These are phyloP conservation scores for Fusarium marasasianum DNA, from an alignment of 2,329 filamentous ascomycete genomes.

Conservation along the genomic window DNA sequence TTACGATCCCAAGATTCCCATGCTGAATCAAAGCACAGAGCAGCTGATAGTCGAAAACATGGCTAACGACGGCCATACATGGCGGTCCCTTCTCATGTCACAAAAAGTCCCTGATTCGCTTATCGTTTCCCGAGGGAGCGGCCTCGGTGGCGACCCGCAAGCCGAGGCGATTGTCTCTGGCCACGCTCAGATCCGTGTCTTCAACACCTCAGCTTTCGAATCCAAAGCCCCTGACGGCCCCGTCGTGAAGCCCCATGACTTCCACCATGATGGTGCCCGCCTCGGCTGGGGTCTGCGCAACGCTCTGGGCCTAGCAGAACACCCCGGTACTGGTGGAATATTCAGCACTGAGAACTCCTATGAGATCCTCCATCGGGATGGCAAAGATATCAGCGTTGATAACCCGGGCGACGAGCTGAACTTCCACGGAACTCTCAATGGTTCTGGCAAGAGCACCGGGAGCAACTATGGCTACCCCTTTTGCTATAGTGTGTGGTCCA, in stretches of 20 bases:
- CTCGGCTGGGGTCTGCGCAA: slow-evolving; percentile 78
- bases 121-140: slow-evolving; percentile 72
- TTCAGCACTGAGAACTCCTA: slow-evolving; percentile 76
- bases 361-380: slow-evolving; percentile 68
- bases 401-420: slow-evolving; percentile 82
- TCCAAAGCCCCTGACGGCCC: slow-evolving; percentile 20
- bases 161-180: slow-evolving; percentile 64
- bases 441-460: slow-evolving; percentile 46
- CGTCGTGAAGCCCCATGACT: slow-evolving; percentile 52
- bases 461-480: slow-evolving; percentile 76
- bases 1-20: slow-evolving; percentile 66
- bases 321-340: slow-evolving; percentile 61
- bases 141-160: slow-evolving; percentile 67
- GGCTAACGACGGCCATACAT: slow-evolving; percentile 68
- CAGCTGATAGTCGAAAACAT: slow-evolving; percentile 70
- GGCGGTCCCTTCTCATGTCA: slow-evolving; percentile 73
- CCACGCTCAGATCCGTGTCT: slow-evolving; percentile 73
- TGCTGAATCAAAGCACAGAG: slow-evolving; percentile 51
- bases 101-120: slow-evolving; percentile 63
- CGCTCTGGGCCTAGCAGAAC: slow-evolving; percentile 68
- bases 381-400: slow-evolving; percentile 69
- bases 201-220: slow-evolving; percentile 51
- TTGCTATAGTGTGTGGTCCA: slow-evolving; percentile 74
- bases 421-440: slow-evolving; percentile 69
- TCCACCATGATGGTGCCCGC: slow-evolving; percentile 58